Conservation (phyloP, 305 asterid species). For the Solanum aculeatissimum region DNA sequence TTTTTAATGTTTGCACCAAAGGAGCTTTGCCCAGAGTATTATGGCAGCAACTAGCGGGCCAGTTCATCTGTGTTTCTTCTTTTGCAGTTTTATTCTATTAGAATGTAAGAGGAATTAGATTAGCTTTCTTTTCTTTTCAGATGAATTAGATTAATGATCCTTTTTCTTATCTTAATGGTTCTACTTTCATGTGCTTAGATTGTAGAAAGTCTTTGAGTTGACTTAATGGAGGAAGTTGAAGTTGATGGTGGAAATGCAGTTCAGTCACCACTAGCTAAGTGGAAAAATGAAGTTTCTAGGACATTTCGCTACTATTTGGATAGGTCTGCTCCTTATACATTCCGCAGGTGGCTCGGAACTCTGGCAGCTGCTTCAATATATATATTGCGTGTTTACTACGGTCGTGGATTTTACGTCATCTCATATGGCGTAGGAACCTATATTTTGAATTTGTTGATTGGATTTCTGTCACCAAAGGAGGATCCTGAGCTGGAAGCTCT, state of each 20-base stretch:
- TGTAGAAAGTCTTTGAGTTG: conserved; percentile 1
- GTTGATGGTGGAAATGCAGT: conserved; percentile 12
- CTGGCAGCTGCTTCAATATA: conserved; percentile 44
- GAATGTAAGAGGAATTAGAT: not conserved
- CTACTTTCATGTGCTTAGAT: not conserved
- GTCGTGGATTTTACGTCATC: conserved; percentile 43
- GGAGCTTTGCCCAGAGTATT: not conserved
- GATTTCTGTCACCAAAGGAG: conserved; percentile 57
- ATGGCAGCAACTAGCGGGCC: not conserved
- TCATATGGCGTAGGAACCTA: conserved; percentile 52
- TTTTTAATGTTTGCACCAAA: not conserved
- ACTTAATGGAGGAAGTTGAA: conserved; percentile 30
- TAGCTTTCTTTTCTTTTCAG: not conserved
- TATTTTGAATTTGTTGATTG: conserved; percentile 57
- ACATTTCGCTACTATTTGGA: conserved; percentile 44
- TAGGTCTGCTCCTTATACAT: conserved; percentile 39
- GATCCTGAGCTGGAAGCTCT: conserved; percentile 53
- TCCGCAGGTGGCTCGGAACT: conserved; percentile 49
- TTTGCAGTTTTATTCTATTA: not conserved
- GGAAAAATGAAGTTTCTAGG: conserved; percentile 37
- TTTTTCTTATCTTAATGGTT: not conserved
- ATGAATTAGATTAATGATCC: not conserved
- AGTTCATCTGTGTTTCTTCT: not conserved
- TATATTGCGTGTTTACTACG: conserved; percentile 37
- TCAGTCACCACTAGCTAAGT: conserved; percentile 34